Evolutionary conservation across 441 rosid species (phyloP), one percentile per base, ranked within the genome.

Genomic region (Iberis amara): DNA sequence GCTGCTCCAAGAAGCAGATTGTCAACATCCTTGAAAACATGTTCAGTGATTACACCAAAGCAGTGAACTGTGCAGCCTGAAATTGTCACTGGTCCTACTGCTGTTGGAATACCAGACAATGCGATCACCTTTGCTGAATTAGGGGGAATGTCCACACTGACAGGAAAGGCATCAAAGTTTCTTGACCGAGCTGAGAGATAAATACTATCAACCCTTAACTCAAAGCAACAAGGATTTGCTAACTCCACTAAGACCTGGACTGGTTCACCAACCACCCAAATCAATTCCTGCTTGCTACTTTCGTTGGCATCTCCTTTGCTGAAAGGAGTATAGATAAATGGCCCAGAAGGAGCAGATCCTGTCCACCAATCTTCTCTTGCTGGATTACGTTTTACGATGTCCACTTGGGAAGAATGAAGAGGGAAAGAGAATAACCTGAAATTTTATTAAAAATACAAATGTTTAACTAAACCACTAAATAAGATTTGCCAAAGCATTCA

Each of bases 211-310:
- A 92, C 86, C 72, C 80, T 77, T 68, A 86, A 69, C 66, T 92
- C 86, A 61, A 92, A 92, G 64, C 92, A 92, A 65, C 97, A 89
- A 3, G 99, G 97, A 75, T 92, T 89, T 48, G 99, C 96, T 74
- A 92, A 79, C 81, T 92, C 99, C 66, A 92, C 97, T 72, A 86
- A 75, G 69, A 92, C 92, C 67, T 92, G 97, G 46, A 92, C 86
- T 1, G 97, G 97, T 74, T 92, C 99, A 53, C 97, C 97, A 39
- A 84, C 96, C 68, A 92, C 76, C 95, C 99, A 92, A 71, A 77
- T 64, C 52, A 89, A 47, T 64, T 86, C 99, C 66, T 82, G 94
- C 76, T 86, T 89, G 75, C 76, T 69, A 64, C 61, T 78, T 61
- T 86, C 89, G 70, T 58, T 79, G 49, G 85, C 67, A 51, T 84